These are phyloP conservation scores for Turritis glabra DNA, from an alignment of 345 rosid genomes.

Conservation along the genomic window DNA sequence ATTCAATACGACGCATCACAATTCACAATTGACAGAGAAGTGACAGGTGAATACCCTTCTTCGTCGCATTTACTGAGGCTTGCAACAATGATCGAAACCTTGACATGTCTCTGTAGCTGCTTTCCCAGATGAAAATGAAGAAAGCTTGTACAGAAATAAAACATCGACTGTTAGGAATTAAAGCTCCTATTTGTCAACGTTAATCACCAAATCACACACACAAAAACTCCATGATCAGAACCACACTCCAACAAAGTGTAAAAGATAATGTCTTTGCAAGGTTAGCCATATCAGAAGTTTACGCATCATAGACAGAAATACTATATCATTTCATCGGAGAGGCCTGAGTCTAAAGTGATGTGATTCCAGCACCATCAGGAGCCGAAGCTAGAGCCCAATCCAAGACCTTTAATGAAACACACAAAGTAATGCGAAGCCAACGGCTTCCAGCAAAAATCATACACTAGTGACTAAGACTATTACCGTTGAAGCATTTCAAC, in stretches of 20 bases:
- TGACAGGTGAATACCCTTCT: conserved; percentile 56
- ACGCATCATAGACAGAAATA: not conserved
- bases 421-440: no score
- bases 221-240: conserved; percentile 12
- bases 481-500: conserved; percentile 27
- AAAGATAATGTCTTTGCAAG: conserved; percentile 3
- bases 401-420: not conserved
- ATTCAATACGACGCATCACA: not conserved
- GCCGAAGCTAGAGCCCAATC: not conserved
- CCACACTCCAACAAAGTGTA: conserved; percentile 3
- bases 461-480: not conserved
- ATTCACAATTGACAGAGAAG: not conserved
- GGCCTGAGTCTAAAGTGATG: not conserved
- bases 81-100: conserved; percentile 76
- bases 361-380: not conserved
- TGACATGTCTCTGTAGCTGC: conserved; percentile 56
- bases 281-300: conserved; percentile 11
- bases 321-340: not conserved
- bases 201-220: conserved; percentile 12
- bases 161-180: not conserved
- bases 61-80: conserved; percentile 85
- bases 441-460: no score
- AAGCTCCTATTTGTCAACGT: not conserved
- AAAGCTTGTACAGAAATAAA: not conserved
- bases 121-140: conserved; percentile 6